Percentiles rank a stretch among this genome's conserved stretches.
phyloP scores from a whole-genome alignment of 2,329 filamentous ascomycete species.

The Xylaria sp. region DNA sequence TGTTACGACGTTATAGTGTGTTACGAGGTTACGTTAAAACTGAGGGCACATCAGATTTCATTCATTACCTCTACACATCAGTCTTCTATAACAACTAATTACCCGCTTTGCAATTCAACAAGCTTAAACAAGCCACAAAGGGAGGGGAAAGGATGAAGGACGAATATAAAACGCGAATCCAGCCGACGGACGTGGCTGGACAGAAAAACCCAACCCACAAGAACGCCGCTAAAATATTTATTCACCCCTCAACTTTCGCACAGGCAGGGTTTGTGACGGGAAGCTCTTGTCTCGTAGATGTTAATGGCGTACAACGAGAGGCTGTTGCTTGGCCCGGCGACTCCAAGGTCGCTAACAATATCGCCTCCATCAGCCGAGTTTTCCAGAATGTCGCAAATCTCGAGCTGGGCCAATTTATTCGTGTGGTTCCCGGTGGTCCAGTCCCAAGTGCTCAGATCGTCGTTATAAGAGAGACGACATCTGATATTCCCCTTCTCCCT shows the following conservation, averaged over 20 bases:
- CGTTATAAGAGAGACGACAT: conserved; percentile 67
- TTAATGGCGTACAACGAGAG: conserved; percentile 51
- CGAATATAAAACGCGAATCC: conserved; percentile 49
- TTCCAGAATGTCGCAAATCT: conserved; percentile 79
- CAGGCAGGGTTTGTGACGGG: conserved; percentile 47
- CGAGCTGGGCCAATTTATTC: conserved; percentile 73
- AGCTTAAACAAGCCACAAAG: neutral
- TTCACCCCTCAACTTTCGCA: conserved; percentile 46
- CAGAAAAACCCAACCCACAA: conserved; percentile 49
- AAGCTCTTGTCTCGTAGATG: conserved; percentile 54
- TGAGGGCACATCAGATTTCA: no score
- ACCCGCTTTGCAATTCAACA: neutral
- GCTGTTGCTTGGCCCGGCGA: conserved; percentile 62
- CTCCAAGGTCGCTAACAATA: conserved; percentile 70
- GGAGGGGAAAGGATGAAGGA: conserved; percentile 36
- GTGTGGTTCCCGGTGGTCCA: conserved; percentile 66
- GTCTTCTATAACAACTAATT: no score
- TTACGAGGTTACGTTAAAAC: no score
- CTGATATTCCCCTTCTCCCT: conserved; percentile 47
- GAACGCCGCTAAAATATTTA: conserved; percentile 49
- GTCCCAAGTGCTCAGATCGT: conserved; percentile 68
- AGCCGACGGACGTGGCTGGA: conserved; percentile 46
- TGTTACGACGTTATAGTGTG: no score
- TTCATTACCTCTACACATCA: no score
- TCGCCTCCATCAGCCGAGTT: conserved; percentile 77